Evolutionary conservation across 108 stramenopile species (phyloP).

Genomic region (Stephanodiscus triporus): DNA sequence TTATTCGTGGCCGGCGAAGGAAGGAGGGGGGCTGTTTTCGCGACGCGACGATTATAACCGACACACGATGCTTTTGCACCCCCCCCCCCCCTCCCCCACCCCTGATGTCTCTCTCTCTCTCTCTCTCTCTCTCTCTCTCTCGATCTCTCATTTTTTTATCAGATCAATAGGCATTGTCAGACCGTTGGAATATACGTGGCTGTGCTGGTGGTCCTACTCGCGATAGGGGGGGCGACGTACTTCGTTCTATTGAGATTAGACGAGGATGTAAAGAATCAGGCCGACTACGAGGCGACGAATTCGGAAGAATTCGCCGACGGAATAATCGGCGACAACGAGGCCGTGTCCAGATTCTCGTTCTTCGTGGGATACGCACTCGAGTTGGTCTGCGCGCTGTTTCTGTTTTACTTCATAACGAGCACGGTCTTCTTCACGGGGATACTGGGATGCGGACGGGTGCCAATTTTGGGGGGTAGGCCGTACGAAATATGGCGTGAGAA

Average conservation of each 20-base stretch:
- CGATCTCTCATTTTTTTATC: background rate
- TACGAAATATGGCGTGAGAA: constrained; percentile 36
- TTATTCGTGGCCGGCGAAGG: too few relatives aligned
- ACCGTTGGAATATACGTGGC: constrained; percentile 52
- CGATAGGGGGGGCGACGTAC: constrained; percentile 53
- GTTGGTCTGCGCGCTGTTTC: constrained; percentile 63
- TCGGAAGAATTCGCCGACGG: constrained; percentile 2
- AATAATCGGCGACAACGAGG: background rate
- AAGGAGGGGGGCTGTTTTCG: too few relatives aligned
- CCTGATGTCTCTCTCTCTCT: background rate
- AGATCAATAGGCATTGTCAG: constrained; percentile 30
- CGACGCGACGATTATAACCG: too few relatives aligned
- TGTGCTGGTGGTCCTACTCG: constrained; percentile 37
- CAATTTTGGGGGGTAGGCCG: constrained; percentile 68
- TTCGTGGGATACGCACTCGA: constrained; percentile 71
- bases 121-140: too few relatives aligned
- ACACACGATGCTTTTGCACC: background rate
- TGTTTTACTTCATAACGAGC: constrained; percentile 72
- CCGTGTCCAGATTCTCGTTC: constrained; percentile 54
- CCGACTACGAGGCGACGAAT: constrained; percentile 15
- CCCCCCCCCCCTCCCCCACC: too few relatives aligned
- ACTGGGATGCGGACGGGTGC: constrained; percentile 60
- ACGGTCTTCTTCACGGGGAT: constrained; percentile 74
- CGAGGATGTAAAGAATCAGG: constrained; percentile 29
- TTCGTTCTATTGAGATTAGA: constrained; percentile 64